Evolutionary conservation across 2,329 filamentous ascomycete genomes (phyloP), one percentile per base, ranked within the genome.

Genomic region (Pestalotiopsis sp.): DNA sequence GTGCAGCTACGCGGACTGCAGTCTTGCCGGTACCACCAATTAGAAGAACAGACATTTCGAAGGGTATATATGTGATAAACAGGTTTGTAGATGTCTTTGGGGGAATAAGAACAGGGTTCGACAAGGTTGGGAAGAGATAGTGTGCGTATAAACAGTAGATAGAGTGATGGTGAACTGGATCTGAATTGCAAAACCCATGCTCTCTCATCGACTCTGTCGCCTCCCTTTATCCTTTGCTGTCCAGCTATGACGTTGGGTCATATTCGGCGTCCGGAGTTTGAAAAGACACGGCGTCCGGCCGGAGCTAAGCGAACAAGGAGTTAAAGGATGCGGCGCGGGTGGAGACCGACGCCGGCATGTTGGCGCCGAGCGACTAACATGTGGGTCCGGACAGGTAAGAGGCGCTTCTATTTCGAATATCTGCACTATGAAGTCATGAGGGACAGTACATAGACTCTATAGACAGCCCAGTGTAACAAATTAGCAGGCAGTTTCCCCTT

Each of bases 11-110:
- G 57, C 72, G 72, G 3, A 67, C n/a, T 6, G 71, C 67, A n/a
- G 72, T 74, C 67, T 74, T 73, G 63, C 72, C 72, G 20, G 64
- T 70, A 41, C 70, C 72, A 36, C 72, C 72, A n/a, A 63, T 69
- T 7, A 74, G 68, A 27, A 74, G 70, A 67, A 72, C 69, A 2
- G 72, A 58, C 72, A 72, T 74, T 3, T 67, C 70, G 64, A 59
- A 55, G 5, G 27, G 27, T 31, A 60, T 13, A 59, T 45, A 13
- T 17, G 12, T 13, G 14, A 2, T n/a, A n/a, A n/a, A 23, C 3
- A 27, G 31, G 58, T 23, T 31, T 11, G 52, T 25, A 25, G 52
- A 12, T 23, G n/a, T 57, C 52, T 23, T 25, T 25, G 52, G 27
- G 27, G 27, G 27, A 6, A 31, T 25, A n/a, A 25, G 52, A 12